Conservation (phyloP, 108 stramenopile species). For the Parmales sp. region DNA sequence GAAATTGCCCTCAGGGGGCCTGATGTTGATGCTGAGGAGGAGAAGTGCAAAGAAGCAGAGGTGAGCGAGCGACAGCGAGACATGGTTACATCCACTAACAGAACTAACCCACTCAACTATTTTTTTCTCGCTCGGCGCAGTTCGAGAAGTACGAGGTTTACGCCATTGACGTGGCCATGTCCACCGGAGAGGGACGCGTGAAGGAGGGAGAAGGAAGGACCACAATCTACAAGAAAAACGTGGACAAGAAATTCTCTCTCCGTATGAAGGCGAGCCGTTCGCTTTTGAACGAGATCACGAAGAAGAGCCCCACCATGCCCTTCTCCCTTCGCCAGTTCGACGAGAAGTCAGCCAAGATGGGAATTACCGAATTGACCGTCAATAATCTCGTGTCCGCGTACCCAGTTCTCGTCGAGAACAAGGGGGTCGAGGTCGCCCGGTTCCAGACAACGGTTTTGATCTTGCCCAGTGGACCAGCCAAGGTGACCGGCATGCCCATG, state of each 20-base stretch:
- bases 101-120: background rate
- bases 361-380: conserved; percentile 79
- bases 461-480: conserved; percentile 74
- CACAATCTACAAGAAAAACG: conserved; percentile 95
- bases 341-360: conserved; percentile 84
- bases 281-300: conserved; percentile 77
- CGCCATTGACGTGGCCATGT: conserved; percentile 91
- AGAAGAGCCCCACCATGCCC: conserved; percentile 91
- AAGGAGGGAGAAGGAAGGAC: conserved; percentile 71
- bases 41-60: conserved; percentile 41
- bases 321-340: conserved; percentile 93
- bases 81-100: too few relatives aligned
- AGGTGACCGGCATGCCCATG: conserved; percentile 77
- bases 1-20: conserved; percentile 75
- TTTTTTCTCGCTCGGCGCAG: background rate
- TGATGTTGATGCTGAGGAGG: conserved; percentile 61
- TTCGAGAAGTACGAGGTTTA: conserved; percentile 81
- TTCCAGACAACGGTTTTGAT: conserved; percentile 96
- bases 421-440: conserved; percentile 80
- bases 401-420: conserved; percentile 80
- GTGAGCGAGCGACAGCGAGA: too few relatives aligned
- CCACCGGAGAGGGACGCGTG: conserved; percentile 94
- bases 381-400: conserved; percentile 88
- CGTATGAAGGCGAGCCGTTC: conserved; percentile 88
- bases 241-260: conserved; percentile 83